Conservation (phyloP, 1,139 yeast genomes). For the Scheffersomyces segobiensis region DNA sequence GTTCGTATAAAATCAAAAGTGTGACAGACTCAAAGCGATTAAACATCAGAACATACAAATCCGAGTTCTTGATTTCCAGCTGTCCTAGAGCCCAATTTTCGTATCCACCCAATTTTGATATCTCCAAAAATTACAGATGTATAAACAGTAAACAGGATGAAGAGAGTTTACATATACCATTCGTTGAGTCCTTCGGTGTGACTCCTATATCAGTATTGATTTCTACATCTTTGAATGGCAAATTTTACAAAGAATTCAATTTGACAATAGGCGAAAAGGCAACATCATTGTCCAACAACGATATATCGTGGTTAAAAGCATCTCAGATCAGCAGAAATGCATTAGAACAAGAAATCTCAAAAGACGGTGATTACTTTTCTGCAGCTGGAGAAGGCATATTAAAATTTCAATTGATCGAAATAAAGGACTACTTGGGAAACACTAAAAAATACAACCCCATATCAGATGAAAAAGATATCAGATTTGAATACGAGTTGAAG, state of each 20-base stretch:
- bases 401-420: conserved; percentile 63
- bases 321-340: conserved; percentile 30
- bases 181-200: conserved; percentile 64
- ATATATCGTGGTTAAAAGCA: conserved; percentile 25
- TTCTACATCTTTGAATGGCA: conserved; percentile 55
- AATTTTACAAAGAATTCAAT: conserved; percentile 24
- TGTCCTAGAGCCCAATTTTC: conserved; percentile 73
- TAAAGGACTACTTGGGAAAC: conserved; percentile 79
- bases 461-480: conserved; percentile 46
- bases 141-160: conserved; percentile 46
- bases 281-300: conserved; percentile 6
- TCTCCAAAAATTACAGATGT: conserved; percentile 53
- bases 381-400: conserved; percentile 55
- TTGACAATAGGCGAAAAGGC: conserved; percentile 18
- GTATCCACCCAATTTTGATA: conserved; percentile 27
- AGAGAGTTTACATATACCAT: conserved; percentile 44
- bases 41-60: conserved; percentile 62
- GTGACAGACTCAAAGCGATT: conserved; percentile 68
- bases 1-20: conserved; percentile 65
- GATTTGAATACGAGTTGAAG: conserved; percentile 61
- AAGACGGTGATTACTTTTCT: conserved; percentile 21
- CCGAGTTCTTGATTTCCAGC: conserved; percentile 64
- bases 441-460: conserved; percentile 52
- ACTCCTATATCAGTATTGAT: conserved; percentile 72
- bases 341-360: conserved; percentile 37